A percentile compares a stretch with the other conserved stretches of the same genome.
Evolutionary conservation across 1,284 basidiomycete genomes (phyloP).

Genomic region (Ceratobasidium sp.): DNA sequence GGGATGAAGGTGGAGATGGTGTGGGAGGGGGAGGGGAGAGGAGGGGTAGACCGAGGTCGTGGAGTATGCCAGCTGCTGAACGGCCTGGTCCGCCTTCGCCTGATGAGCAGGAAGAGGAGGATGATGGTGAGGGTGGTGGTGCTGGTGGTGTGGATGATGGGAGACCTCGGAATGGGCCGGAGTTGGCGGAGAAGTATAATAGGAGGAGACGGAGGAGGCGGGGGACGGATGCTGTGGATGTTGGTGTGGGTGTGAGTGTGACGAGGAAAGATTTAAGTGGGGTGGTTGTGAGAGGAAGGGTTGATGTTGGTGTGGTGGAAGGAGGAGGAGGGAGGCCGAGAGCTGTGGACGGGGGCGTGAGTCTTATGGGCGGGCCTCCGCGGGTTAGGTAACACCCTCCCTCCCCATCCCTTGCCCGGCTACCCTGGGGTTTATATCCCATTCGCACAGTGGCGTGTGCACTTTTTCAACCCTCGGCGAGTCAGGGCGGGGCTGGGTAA

Average conservation of each 20-base stretch:
- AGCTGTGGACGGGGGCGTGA: slow-evolving; percentile 24
- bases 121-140: background rate
- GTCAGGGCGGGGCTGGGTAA: too few relatives aligned
- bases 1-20: background rate
- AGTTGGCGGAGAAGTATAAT: slow-evolving; percentile 26
- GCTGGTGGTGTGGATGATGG: background rate
- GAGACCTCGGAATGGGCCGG: slow-evolving; percentile 15
- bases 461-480: too few relatives aligned
- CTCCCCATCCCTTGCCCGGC: too few relatives aligned
- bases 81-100: background rate
- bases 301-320: background rate
- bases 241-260: background rate
- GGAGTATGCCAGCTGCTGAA: background rate
- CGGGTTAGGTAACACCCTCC: background rate
- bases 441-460: too few relatives aligned
- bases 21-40: background rate
- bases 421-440: too few relatives aligned
- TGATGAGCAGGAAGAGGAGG: background rate
- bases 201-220: background rate
- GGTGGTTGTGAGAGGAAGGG: background rate
- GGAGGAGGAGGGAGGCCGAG: background rate
- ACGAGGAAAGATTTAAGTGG: background rate
- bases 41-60: background rate
- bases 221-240: background rate
- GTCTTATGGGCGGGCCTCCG: slow-evolving; percentile 34